Percentiles rank a stretch among this genome's conserved stretches.
Evolutionary conservation across 305 asterid species (phyloP).

Genomic region (Solanum hybrid): DNA sequence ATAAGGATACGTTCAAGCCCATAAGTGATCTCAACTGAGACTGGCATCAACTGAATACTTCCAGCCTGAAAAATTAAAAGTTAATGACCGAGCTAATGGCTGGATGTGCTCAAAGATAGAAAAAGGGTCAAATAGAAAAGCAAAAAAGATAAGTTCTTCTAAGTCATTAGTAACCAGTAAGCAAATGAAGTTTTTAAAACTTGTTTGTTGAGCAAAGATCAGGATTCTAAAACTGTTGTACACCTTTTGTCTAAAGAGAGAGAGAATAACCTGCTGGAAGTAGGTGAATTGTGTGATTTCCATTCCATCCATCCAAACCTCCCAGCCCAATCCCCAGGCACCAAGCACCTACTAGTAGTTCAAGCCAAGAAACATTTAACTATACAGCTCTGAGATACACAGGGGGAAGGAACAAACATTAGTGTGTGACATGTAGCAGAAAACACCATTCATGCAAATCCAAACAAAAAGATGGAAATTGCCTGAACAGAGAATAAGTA

Average conservation of each 20-base stretch:
- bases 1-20: constrained; percentile 96
- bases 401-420: background rate
- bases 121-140: background rate
- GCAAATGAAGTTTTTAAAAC: background rate
- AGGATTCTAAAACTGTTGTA: background rate
- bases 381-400: background rate
- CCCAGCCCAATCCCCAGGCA: constrained; percentile 99
- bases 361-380: constrained; percentile 10
- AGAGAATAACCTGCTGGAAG: constrained; percentile 81
- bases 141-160: background rate
- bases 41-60: constrained; percentile 77
- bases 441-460: background rate
- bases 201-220: background rate
- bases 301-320: constrained; percentile 99
- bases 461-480: background rate
- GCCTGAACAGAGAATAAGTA: background rate
- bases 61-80: constrained; percentile 56
- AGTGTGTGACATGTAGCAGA: background rate
- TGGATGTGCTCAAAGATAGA: background rate
- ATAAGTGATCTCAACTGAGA: constrained; percentile 91
- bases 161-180: background rate
- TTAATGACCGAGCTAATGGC: background rate
- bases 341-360: constrained; percentile 73
- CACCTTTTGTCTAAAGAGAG: constrained; percentile 5
- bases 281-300: constrained; percentile 98